Percentiles rank a stretch among this genome's conserved stretches.
Evolutionary conservation across 2,329 filamentous ascomycete genomes (phyloP).

Genomic region (Fusarium tanahbumbuense): DNA sequence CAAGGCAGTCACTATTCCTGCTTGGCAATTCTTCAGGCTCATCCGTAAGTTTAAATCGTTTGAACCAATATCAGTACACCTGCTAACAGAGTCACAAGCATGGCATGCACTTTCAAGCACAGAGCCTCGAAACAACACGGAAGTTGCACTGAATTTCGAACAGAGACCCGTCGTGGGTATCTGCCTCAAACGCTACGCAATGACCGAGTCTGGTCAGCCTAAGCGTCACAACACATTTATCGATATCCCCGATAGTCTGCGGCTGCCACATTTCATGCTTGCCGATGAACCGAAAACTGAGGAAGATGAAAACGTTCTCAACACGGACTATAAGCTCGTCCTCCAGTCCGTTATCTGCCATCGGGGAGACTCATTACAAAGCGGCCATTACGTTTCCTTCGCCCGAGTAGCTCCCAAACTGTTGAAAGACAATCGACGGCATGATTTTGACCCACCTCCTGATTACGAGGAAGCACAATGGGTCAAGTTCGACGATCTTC

Average conservation of each 20-base stretch:
- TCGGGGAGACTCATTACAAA: slow-evolving; percentile 84
- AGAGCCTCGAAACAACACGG: slow-evolving; percentile 73
- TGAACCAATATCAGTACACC: not conserved
- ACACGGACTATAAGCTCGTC: slow-evolving; percentile 92
- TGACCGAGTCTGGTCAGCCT: slow-evolving; percentile 75
- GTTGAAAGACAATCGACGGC: slow-evolving; percentile 68
- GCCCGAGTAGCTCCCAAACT: slow-evolving; percentile 77
- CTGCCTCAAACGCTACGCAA: slow-evolving; percentile 87
- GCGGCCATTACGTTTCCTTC: slow-evolving; percentile 91
- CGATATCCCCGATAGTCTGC: slow-evolving; percentile 85
- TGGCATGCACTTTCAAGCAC: slow-evolving; percentile 78
- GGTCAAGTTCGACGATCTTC: slow-evolving; percentile 93
- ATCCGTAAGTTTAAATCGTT: slow-evolving; percentile 72
- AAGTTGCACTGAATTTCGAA: slow-evolving; percentile 90
- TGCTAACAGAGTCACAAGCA: slow-evolving; percentile 64
- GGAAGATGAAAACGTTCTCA: slow-evolving; percentile 70
- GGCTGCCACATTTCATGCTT: slow-evolving; percentile 88
- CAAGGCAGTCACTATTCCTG: slow-evolving; percentile 93
- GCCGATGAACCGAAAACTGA: slow-evolving; percentile 77
- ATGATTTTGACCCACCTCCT: slow-evolving; percentile 68
- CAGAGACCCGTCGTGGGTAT: slow-evolving; percentile 89
- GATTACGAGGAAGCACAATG: slow-evolving; percentile 80
- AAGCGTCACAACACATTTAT: slow-evolving; percentile 83
- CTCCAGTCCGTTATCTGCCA: slow-evolving; percentile 95
- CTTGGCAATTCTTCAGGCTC: slow-evolving; percentile 96